phyloP scores from a whole-genome alignment of 306 rosid species.

The Casuarina cunninghamiana region DNA sequence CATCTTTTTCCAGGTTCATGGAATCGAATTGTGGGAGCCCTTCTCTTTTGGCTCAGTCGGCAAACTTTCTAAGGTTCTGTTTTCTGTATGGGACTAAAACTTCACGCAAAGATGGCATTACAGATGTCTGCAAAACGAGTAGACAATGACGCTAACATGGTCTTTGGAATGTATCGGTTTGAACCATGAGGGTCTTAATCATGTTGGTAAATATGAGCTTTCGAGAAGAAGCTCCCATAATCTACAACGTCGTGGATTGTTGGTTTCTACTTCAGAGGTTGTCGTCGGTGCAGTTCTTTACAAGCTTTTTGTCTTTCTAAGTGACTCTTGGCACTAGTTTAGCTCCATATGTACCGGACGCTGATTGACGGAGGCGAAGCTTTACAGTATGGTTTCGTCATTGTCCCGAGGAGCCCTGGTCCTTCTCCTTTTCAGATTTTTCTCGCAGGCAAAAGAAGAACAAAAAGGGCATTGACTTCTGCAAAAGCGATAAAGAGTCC shows the following conservation, averaged over 20 bases:
- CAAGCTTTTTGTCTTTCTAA: slow-evolving; percentile 35
- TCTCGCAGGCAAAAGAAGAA: not conserved
- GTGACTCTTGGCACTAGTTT: slow-evolving; percentile 24
- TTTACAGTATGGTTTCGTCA: not conserved
- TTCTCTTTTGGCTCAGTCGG: slow-evolving; percentile 22
- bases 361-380: not conserved
- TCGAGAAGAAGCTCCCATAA: not conserved
- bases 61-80: slow-evolving; percentile 3
- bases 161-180: not conserved
- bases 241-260: too few species aligned
- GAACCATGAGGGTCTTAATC: not conserved
- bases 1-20: not conserved
- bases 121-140: not conserved
- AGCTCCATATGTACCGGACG: not conserved
- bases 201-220: not conserved
- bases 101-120: too few species aligned
- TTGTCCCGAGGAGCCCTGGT: slow-evolving; percentile 1
- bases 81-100: not conserved
- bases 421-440: slow-evolving; percentile 12
- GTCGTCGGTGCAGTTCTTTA: slow-evolving; percentile 38
- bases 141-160: slow-evolving; percentile 20
- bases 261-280: not conserved
- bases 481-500: not conserved
- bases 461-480: not conserved
- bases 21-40: not conserved